Evolutionary conservation across 106 monocot species (phyloP).

Genomic region (Apostasia shenzhenica): DNA sequence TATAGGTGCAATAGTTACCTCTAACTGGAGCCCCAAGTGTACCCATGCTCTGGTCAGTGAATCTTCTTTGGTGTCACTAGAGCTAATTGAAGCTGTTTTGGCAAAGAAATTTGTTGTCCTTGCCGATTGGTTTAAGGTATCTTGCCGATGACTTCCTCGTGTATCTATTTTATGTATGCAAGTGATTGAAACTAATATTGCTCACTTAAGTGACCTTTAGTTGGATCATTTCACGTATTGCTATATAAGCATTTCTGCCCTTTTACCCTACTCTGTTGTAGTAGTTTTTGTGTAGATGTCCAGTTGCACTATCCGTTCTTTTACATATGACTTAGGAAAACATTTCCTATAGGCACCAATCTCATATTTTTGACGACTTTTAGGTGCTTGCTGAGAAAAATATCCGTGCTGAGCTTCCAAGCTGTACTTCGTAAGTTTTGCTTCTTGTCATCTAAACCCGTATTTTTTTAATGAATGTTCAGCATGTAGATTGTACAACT

Average conservation of each 20-base stretch:
- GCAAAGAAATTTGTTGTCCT: constrained; percentile 54
- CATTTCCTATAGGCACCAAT: not conserved
- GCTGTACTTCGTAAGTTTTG: constrained; percentile 47
- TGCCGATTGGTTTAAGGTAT: constrained; percentile 67
- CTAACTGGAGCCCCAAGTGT: constrained; percentile 55
- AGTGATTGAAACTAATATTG: not conserved
- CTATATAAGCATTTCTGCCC: not conserved
- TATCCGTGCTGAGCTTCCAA: constrained; percentile 59
- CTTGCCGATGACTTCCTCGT: not conserved
- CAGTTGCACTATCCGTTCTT: not conserved
- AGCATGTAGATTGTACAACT: not conserved
- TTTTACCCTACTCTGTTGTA: not conserved
- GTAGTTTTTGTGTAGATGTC: not conserved
- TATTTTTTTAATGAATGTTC: not conserved
- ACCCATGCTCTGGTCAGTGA: constrained; percentile 76
- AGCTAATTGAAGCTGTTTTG: constrained; percentile 63
- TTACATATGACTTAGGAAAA: not conserved
- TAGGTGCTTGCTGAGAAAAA: constrained; percentile 61
- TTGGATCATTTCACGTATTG: not conserved
- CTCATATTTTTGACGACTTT: constrained; percentile 1
- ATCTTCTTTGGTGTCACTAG: constrained; percentile 42
- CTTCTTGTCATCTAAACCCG: not conserved
- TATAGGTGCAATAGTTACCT: constrained; percentile 56
- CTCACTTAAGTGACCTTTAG: not conserved
- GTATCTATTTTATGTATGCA: not conserved